These are phyloP conservation scores for Picea glauca DNA, from an alignment of 75 land plant species.

Conservation along the genomic window DNA sequence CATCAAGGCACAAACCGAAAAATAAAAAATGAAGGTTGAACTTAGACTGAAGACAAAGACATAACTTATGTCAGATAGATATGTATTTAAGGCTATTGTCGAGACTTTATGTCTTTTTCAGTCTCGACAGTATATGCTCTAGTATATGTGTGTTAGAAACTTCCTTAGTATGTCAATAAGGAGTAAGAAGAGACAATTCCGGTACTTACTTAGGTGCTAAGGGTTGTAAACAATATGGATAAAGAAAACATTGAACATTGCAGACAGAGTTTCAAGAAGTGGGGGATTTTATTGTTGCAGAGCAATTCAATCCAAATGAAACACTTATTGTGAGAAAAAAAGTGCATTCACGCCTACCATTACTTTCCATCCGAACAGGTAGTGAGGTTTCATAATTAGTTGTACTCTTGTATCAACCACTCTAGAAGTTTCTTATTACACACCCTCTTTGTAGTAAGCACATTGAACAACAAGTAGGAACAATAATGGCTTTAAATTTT, in stretches of 20 bases:
- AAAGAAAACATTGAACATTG: constrained; percentile 88
- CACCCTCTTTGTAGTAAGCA: constrained; percentile 80
- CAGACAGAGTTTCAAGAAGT: constrained; percentile 92
- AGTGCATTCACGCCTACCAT: constrained; percentile 93
- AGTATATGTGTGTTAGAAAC: constrained; percentile 9
- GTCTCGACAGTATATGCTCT: no score
- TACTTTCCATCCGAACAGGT: constrained; percentile 96
- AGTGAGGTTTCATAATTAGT: constrained; percentile 97
- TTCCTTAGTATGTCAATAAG: constrained; percentile 88
- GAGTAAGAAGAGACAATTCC: constrained; percentile 98
- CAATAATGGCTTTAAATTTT: constrained; percentile 96
- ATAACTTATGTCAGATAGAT: constrained; percentile 15
- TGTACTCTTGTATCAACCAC: constrained; percentile 76
- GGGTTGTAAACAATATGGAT: constrained; percentile 97
- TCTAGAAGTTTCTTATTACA: constrained; percentile 81
- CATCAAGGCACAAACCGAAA: constrained; percentile 68
- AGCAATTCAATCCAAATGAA: constrained; percentile 92
- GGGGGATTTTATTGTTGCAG: constrained; percentile 86
- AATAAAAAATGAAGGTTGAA: constrained; percentile 88
- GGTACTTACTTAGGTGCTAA: constrained; percentile 93
- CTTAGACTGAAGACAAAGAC: constrained; percentile 97
- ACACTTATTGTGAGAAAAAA: constrained; percentile 81
- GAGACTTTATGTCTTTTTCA: no score
- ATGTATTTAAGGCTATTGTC: no score
- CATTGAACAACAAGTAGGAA: constrained; percentile 98